Base-by-base conservation (phyloP, 2,329 filamentous ascomycete genomes). In the Trichoderma atroviride region DNA sequence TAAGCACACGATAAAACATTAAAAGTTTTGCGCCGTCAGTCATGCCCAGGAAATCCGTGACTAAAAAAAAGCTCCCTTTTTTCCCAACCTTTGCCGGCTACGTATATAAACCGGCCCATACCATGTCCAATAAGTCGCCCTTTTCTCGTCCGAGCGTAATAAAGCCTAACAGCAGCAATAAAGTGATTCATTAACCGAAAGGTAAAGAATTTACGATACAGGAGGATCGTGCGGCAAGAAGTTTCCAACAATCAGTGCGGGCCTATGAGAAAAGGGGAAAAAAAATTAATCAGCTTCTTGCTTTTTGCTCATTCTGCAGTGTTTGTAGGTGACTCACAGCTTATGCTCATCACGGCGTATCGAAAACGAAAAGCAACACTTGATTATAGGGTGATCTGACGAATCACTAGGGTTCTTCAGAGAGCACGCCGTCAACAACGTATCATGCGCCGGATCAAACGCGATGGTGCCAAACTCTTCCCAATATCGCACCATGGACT, bases 381-480 rank as follows among this genome's bases (percentile, higher is more conserved):
- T 91, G 70, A 97, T 90, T 50, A 92, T 89, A 24, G 91, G 88
- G 66, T 91, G 88, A 56, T 88, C 88, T 3, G 90, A 89, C 70
- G 87, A 87, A 62, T 89, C 85, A 72, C 89, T 88, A 4, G 92
- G 94, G 73, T 90, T 94, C 80, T 97, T 97, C 71, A 99, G 82
- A 13, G 92, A 91, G 78, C 96, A 99, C 73, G 92, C 95, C 27
- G 96, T 99, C 74, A 99, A 84, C 76, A 99, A 93, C 27, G 95
- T 96, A 79, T 99, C 97, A 78, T 98, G 96, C 11, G 89, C 90
- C 69, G 91, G 89, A 77, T 99, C 96, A 80, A 99, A 99, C 11
- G 96, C 96, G 75, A 99, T 98, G 5, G 94, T 95, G 62, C 95
- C 94, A 77, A 99, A 99, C 76, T 99, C 97, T 81, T 99, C 96